Evolutionary conservation across 345 rosid genomes (phyloP).

Genomic region (Brassica juncea): DNA sequence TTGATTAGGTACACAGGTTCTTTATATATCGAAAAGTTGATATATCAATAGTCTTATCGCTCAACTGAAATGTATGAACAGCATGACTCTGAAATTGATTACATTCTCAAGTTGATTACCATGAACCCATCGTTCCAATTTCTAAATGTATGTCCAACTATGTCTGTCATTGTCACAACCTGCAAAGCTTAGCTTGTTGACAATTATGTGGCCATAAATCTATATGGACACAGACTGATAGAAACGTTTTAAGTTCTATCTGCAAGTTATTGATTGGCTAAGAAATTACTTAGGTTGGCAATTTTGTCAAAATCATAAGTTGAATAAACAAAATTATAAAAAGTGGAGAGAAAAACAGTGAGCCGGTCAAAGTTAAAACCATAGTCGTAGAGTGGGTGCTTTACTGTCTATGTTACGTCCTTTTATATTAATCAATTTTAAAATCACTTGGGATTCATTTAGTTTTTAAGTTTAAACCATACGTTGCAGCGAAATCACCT

Average conservation of each 20-base stretch:
- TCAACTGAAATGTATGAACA: neutral
- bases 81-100: neutral
- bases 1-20: neutral
- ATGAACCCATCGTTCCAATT: neutral
- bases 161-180: neutral
- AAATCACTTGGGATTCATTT: neutral
- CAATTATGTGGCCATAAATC: neutral
- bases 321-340: neutral
- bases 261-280: constrained; percentile 19
- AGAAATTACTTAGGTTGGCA: neutral
- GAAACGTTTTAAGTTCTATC: constrained; percentile 6
- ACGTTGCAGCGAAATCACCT: constrained; percentile 20
- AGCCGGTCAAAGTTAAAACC: constrained; percentile 17
- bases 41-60: neutral
- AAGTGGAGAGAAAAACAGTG: constrained; percentile 5
- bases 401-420: constrained; percentile 18
- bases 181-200: neutral
- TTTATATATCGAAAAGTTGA: neutral
- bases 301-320: constrained; percentile 16
- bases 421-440: neutral
- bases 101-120: neutral
- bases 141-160: neutral
- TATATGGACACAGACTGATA: constrained; percentile 6
- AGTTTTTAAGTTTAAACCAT: constrained; percentile 14
- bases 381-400: neutral